Evolutionary conservation across 2,329 filamentous ascomycete genomes (phyloP).

Genomic region (Phoma herbarum): DNA sequence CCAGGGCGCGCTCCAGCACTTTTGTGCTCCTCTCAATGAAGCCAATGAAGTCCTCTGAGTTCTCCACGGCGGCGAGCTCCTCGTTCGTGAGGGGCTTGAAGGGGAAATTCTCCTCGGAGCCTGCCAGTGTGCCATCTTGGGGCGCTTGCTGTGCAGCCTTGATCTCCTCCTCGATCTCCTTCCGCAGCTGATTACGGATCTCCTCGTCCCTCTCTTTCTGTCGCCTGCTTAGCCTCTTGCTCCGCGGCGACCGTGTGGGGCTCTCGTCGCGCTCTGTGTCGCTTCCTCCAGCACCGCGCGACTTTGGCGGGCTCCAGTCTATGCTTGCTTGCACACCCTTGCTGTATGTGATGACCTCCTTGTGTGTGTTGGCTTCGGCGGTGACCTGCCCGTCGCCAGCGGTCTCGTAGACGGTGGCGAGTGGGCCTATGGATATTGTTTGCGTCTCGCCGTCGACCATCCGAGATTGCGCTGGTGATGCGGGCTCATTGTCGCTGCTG

Average conservation of each 20-base stretch:
- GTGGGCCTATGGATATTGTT: slow-evolving; percentile 75
- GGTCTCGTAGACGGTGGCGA: slow-evolving; percentile 78
- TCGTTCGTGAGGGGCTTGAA: slow-evolving; percentile 81
- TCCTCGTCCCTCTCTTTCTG: slow-evolving; percentile 88
- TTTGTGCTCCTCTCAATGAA: slow-evolving; percentile 97
- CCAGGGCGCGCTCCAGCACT: slow-evolving; percentile 93
- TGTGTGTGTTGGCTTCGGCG: slow-evolving; percentile 69
- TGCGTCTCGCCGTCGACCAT: slow-evolving; percentile 63
- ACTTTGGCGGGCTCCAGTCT: slow-evolving; percentile 68
- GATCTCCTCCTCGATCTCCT: slow-evolving; percentile 93
- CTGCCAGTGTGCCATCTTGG: slow-evolving; percentile 55
- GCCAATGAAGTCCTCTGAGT: slow-evolving; percentile 91
- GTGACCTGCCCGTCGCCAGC: slow-evolving; percentile 74
- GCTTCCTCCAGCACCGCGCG: slow-evolving; percentile 62
- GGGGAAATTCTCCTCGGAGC: slow-evolving; percentile 69
- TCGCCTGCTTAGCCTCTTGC: slow-evolving; percentile 79
- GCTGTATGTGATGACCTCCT: slow-evolving; percentile 92
- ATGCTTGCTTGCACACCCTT: slow-evolving; percentile 94
- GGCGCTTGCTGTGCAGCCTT: slow-evolving; percentile 66
- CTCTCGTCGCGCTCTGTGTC: slow-evolving; percentile 69
- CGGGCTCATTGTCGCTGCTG: slow-evolving; percentile 69
- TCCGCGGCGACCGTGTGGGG: slow-evolving; percentile 62
- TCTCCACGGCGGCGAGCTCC: slow-evolving; percentile 88
- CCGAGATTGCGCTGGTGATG: slow-evolving; percentile 27
- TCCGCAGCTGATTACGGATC: slow-evolving; percentile 81